Conservation (phyloP, 306 rosid species). For the Arachis stenosperma region DNA sequence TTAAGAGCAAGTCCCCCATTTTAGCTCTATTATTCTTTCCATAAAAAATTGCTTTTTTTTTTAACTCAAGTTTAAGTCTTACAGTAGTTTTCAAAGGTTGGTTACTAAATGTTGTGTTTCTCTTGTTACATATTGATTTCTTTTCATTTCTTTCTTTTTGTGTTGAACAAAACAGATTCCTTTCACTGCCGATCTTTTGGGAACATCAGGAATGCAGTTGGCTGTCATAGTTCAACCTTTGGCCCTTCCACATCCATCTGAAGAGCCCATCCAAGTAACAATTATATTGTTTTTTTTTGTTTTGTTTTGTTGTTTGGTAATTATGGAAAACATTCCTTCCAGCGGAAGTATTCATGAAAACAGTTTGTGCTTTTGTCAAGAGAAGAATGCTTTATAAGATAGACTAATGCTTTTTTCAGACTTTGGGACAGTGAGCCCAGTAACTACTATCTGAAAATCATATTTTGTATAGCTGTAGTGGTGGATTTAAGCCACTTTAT, state of each 20-base stretch:
- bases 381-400: background rate
- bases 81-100: constrained; percentile 22
- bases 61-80: constrained; percentile 30
- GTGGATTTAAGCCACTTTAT: constrained; percentile 24
- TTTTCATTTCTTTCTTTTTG: constrained; percentile 32
- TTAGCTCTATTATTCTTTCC: constrained; percentile 29
- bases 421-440: constrained; percentile 16
- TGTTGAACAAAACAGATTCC: constrained; percentile 68
- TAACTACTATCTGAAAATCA: constrained; percentile 13
- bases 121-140: constrained; percentile 35
- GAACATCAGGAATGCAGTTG: constrained; percentile 96
- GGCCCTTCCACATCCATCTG: constrained; percentile 95
- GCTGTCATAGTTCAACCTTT: constrained; percentile 96
- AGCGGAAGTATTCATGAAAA: constrained; percentile 27
- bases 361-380: background rate
- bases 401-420: background rate
- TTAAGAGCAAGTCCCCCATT: background rate
- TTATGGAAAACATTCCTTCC: constrained; percentile 4
- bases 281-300: constrained; percentile 16
- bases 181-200: constrained; percentile 84
- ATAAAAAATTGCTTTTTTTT: constrained; percentile 2
- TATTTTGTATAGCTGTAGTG: constrained; percentile 30
- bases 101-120: constrained; percentile 27
- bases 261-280: constrained; percentile 91
- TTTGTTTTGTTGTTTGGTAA: background rate